phyloP scores from a whole-genome alignment of 2,329 filamentous ascomycete species.

The Paecilomyces niveus region DNA sequence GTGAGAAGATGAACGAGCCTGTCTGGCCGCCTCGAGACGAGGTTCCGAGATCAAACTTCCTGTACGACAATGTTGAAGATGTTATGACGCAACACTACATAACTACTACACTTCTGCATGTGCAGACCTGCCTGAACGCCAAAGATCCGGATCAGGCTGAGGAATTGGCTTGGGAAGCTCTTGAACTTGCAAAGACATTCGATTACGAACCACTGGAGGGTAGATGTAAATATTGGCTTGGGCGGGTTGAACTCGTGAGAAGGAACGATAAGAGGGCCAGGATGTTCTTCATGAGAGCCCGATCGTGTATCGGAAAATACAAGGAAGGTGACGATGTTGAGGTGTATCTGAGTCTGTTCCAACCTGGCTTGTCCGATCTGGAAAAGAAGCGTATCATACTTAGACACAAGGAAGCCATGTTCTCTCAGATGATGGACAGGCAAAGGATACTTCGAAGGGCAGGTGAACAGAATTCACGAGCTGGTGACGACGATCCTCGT shows the following conservation, averaged over 20 bases:
- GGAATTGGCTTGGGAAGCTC: constrained; percentile 1
- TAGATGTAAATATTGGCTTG: constrained; percentile 21
- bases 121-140: constrained; percentile 1
- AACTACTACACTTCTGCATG: background rate
- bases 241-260: constrained; percentile 14
- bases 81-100: constrained; percentile 1
- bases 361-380: background rate
- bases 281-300: constrained; percentile 11
- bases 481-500: background rate
- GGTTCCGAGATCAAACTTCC: background rate
- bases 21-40: background rate
- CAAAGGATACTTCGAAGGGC: background rate
- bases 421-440: background rate
- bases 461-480: background rate
- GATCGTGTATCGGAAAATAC: constrained; percentile 9
- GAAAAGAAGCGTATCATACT: background rate
- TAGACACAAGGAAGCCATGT: background rate
- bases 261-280: constrained; percentile 10
- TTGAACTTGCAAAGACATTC: constrained; percentile 4
- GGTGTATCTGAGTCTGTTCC: constrained; percentile 3
- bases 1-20: constrained; percentile 1
- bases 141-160: constrained; percentile 4
- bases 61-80: background rate
- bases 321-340: constrained; percentile 11
- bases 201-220: constrained; percentile 5